Base-by-base conservation (phyloP, 306 rosid genomes). In the Cajanus cajan region DNA sequence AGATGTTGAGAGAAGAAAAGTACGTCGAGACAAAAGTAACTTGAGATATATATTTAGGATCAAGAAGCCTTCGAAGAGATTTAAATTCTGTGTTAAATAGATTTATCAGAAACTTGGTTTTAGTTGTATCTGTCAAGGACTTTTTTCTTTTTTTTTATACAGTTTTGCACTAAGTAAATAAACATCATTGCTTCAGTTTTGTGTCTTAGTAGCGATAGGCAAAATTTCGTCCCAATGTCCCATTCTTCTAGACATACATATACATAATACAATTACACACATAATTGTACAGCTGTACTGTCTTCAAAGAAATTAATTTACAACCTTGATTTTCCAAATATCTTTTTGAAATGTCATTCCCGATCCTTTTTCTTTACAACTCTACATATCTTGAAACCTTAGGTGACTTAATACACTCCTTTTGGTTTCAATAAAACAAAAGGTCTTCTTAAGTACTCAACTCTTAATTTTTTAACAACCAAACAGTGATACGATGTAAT, bases 161-260 rank as follows among this genome's bases (percentile, higher is more conserved):
- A 28, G 31, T 1, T 28, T 28, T 28, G 1, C 31, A 28, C 31
- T 3, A 28, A 28, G 31, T 28, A 28, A n/a, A n/a, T n/a, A 24
- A 65, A 63, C 65, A 59, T 24, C 34, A 64, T 70, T 69, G 58
- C 66, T 44, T 70, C 52, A 51, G 33, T 79, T 59, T 61, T 73
- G 41, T 67, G 24, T 65, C 64, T 12, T 22, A 22, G 75, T 71
- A 58, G 72, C 15, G 1, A 51, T 63, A 13, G 34, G 58, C 45
- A 45, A 71, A 80, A 71, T 40, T 54, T 9, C 71, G 64, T 59
- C 65, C 81, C 58, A 75, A 55, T 74, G 64, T 59, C 65, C 81
- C 51, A 75, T 62, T 81, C 74, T 71, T 48, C 64, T 36, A 14
- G 18, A 7, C 65, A 12, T 19, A 51, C 19, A 37, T 37, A 66